A percentile compares a stretch with the other conserved stretches of the same genome.
phyloP scores from a whole-genome alignment of 176 grass and related monocot genomes.

The Ensete ventricosum region DNA sequence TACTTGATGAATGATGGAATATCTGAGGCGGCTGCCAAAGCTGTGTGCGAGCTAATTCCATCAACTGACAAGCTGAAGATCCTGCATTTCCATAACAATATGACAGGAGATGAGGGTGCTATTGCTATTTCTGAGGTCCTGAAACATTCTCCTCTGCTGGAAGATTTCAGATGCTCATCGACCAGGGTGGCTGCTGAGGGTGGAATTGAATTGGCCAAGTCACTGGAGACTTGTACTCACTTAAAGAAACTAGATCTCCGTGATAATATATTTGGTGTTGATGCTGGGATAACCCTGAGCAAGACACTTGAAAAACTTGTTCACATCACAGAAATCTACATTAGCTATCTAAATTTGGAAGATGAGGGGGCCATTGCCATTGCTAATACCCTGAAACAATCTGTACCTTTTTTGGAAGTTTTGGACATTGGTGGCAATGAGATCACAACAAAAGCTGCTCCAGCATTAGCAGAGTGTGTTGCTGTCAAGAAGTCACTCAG shows the following conservation, averaged over 20 bases:
- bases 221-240: constrained; percentile 47
- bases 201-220: constrained; percentile 51
- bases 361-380: constrained; percentile 47
- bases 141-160: constrained; percentile 53
- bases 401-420: constrained; percentile 44
- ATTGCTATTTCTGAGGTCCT: constrained; percentile 56
- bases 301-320: constrained; percentile 52
- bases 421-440: constrained; percentile 78
- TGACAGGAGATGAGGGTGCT: constrained; percentile 89
- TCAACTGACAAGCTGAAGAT: constrained; percentile 65
- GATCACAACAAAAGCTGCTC: constrained; percentile 40
- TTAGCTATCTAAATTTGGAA: constrained; percentile 84
- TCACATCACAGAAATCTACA: constrained; percentile 56
- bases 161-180: constrained; percentile 78
- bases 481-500: constrained; percentile 33
- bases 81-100: constrained; percentile 86
- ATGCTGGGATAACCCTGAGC: constrained; percentile 60
- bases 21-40: constrained; percentile 78
- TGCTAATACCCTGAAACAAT: constrained; percentile 34
- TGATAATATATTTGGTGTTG: constrained; percentile 81
- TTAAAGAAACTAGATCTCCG: constrained; percentile 73
- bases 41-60: constrained; percentile 63
- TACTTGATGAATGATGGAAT: constrained; percentile 94
- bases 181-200: constrained; percentile 64
- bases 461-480: constrained; percentile 37